Base-by-base conservation (phyloP, 805 yeast species). In the Candida arabinofermentans region DNA sequence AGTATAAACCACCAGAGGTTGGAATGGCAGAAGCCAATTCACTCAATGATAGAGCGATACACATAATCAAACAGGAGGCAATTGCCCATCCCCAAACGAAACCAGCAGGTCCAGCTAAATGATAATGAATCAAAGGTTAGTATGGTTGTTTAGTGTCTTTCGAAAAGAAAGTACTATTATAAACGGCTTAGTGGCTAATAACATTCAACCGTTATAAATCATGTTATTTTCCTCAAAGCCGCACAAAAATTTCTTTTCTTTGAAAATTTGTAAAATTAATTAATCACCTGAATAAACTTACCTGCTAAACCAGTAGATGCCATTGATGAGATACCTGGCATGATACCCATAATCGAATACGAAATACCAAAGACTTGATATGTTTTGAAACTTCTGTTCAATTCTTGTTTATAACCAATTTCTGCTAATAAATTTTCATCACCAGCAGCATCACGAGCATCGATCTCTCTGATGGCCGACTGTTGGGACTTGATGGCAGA, bases 1-100 rank as follows among this genome's bases (percentile, higher is more conserved):
- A 79, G 56, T 81, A 84, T 30, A 83, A 64, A 8, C 90, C 90
- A 41, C 90, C 90, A 17, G 84, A 75, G 1, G 90, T 83, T 22
- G 91, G 90, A 49, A 80, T 74, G 1, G 88, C 75, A 27, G 82
- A 73, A 1, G 83, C 86, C 47, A 81, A 60, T 52, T 81, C 83
- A 5, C 85, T 70, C 79, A 84, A 75, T 14, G 83, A 69, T 7
- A 74, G 47, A 14, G 87, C 88, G n/a, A 79, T 72, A 8, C 69
- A 55, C 41, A 81, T 54, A 42, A 83, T 79, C 50, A 80, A 77
- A 9, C 67, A 44, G 4, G 79, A 71, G 26, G 86, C 71, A 13
- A 78, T 53, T 36, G 79, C 60, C 90, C 91, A 84, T 36, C 86
- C 84, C 90, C 90, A 83, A 3, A 81, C 68, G 42, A 80, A 69